Evolutionary conservation across 176 grass and related monocot species (phyloP).

Genomic region (Bolboschoenus planiculmis): DNA sequence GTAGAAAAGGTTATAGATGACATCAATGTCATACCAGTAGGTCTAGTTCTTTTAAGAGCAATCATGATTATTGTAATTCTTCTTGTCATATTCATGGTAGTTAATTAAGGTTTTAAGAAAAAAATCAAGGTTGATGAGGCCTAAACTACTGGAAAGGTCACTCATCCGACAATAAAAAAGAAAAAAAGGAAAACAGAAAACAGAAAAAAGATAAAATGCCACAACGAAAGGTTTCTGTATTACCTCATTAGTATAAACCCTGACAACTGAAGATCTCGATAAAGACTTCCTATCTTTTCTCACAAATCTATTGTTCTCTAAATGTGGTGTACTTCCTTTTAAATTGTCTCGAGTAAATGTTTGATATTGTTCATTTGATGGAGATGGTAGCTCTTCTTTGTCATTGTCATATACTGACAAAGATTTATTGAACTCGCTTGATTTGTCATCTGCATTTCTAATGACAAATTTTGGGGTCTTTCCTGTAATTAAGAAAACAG

Average conservation of each 20-base stretch:
- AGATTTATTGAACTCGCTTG: constrained; percentile 22
- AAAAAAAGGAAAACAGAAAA: too few species aligned
- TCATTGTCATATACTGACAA: constrained; percentile 37
- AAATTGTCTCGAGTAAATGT: constrained; percentile 27
- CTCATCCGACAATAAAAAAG: not conserved
- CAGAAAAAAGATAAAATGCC: constrained; percentile 1
- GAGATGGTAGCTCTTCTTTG: constrained; percentile 41
- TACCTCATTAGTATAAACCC: constrained; percentile 79
- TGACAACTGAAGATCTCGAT: constrained; percentile 43
- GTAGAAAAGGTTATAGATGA: not conserved
- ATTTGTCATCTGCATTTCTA: constrained; percentile 47
- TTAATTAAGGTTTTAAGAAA: not conserved
- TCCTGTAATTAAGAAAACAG: constrained; percentile 41
- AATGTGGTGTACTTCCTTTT: constrained; percentile 29
- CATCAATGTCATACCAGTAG: not conserved
- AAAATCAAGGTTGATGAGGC: too few species aligned
- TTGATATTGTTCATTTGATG: constrained; percentile 33
- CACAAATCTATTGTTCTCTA: constrained; percentile 17
- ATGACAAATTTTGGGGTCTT: constrained; percentile 74
- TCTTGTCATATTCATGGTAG: not conserved
- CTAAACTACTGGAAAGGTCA: not conserved
- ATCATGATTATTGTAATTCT: constrained; percentile 15
- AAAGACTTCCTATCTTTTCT: constrained; percentile 30
- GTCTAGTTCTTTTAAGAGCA: not conserved
- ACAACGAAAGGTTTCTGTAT: not conserved